A percentile compares a stretch with the other conserved stretches of the same genome.
Conservation (phyloP, 441 rosid genomes). For the Gossypium trilobum region DNA sequence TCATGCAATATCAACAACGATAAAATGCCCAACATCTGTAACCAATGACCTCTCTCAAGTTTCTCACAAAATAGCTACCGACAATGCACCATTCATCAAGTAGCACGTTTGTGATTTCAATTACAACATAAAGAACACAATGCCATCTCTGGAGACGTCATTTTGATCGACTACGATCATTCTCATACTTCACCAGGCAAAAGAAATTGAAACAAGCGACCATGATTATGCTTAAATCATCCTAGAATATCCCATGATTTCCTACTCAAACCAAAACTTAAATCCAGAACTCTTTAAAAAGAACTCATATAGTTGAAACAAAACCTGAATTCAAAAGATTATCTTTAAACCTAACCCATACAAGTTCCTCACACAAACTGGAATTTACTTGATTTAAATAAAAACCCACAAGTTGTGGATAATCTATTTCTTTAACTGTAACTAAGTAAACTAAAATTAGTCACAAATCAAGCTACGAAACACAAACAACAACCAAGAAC, state of each 20-base stretch:
- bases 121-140: not conserved
- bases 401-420: constrained; percentile 9
- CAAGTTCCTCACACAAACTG: constrained; percentile 9
- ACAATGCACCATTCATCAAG: not conserved
- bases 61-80: no score
- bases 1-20: no score
- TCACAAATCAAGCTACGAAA: constrained; percentile 11
- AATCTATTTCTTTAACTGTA: not conserved
- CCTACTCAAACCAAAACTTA: no score
- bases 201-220: not conserved
- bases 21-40: no score
- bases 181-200: not conserved
- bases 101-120: not conserved
- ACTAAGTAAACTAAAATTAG: not conserved
- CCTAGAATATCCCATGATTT: not conserved
- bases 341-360: not conserved
- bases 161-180: not conserved
- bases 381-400: not conserved
- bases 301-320: not conserved
- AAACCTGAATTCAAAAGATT: not conserved
- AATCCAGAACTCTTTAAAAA: no score
- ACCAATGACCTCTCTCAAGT: no score
- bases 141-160: not conserved
- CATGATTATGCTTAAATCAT: not conserved
- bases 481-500: constrained; percentile 14